Base-by-base conservation (phyloP, 75 land plant species). In the Cupressus sempervirens region DNA sequence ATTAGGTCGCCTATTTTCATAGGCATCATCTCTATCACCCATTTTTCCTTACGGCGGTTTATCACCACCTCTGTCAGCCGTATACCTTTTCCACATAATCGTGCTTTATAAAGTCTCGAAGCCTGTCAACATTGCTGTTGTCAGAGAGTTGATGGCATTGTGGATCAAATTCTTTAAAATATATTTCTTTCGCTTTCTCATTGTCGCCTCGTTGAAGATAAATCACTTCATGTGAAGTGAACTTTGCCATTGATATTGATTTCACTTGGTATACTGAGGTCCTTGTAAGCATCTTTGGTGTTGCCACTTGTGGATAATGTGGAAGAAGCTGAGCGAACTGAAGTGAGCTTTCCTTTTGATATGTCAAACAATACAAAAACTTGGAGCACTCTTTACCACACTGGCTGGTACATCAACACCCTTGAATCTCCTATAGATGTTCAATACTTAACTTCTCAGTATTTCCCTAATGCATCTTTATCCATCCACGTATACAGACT, bases 241-340 rank as follows among this genome's bases (percentile, higher is more conserved):
- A 98, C 81, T 96, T 98, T 34, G 99, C 97, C 98, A 96, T 96
- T 23, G 99, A 96, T 56, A 98, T 84, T n/a, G 99, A 98, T 84
- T 98, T 98, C 29, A 98, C 98, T 79, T 96, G 89, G 86, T 98
- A n/a, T n/a, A n/a, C n/a, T n/a, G n/a, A n/a, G n/a, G n/a, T n/a
- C n/a, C n/a, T n/a, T n/a, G n/a, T n/a, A n/a, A n/a, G n/a, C n/a
- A n/a, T n/a, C n/a, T n/a, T n/a, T n/a, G n/a, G n/a, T n/a, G n/a
- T n/a, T n/a, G n/a, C n/a, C n/a, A n/a, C n/a, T n/a, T n/a, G n/a
- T n/a, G n/a, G n/a, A n/a, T n/a, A n/a, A n/a, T n/a, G n/a, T n/a
- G n/a, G n/a, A n/a, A n/a, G n/a, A n/a, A n/a, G n/a, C n/a, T n/a
- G n/a, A n/a, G n/a, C n/a, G n/a, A n/a, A n/a, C n/a, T n/a, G n/a